Percentiles rank a stretch among this genome's conserved stretches.
These are phyloP conservation scores for barley (Hordeum vulgare) DNA, from an alignment of 176 grass and related monocot species.

Conservation along the genomic window DNA sequence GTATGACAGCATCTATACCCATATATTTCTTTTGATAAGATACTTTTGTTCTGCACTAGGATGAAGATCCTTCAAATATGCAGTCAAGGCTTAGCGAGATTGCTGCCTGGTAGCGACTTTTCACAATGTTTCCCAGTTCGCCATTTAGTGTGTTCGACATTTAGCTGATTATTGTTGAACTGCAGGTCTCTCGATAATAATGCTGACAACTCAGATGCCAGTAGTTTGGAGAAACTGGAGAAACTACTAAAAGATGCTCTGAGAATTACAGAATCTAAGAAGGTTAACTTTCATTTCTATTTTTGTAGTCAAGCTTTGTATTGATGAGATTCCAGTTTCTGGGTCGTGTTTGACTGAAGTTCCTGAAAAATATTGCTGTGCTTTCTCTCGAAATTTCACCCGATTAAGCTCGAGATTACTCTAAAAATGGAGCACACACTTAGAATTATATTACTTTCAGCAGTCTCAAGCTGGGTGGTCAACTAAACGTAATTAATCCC, in stretches of 20 bases:
- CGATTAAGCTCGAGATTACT: neutral
- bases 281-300: conserved; percentile 19
- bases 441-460: neutral
- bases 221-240: conserved; percentile 43
- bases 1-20: neutral
- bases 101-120: conserved; percentile 34
- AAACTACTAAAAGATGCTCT: conserved; percentile 42
- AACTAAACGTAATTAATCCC: neutral
- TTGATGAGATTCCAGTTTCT: neutral
- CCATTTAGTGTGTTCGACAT: neutral
- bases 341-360: neutral
- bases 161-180: neutral
- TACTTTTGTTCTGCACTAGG: conserved; percentile 10
- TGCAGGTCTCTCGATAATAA: conserved; percentile 42
- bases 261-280: conserved; percentile 36
- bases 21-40: neutral
- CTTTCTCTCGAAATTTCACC: neutral
- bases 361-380: neutral
- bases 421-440: neutral
- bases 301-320: neutral
- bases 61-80: conserved; percentile 23
- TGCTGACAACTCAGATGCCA: conserved; percentile 31
- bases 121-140: neutral
- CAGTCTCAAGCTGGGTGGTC: neutral
- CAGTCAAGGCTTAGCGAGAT: conserved; percentile 33